Evolutionary conservation across 129 eudicot species (phyloP).

Genomic region (Rutidosis leptorrhynchoides): DNA sequence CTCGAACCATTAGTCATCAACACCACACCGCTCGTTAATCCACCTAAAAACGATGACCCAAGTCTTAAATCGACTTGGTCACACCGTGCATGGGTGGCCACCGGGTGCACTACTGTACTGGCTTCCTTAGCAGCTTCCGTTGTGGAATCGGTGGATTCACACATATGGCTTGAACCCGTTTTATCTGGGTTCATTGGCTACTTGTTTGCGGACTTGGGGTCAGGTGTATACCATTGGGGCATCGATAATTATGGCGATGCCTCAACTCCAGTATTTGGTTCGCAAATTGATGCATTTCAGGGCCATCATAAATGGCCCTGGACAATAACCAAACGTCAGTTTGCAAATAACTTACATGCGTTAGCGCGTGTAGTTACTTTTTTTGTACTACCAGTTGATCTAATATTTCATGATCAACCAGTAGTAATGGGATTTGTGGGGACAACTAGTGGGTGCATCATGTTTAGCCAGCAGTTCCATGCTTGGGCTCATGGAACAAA

Average conservation of each 20-base stretch:
- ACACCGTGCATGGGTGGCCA: slow-evolving; percentile 81
- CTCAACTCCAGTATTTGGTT: slow-evolving; percentile 66
- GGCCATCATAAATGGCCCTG: slow-evolving; percentile 96
- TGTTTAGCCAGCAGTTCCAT: slow-evolving; percentile 95
- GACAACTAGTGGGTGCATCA: slow-evolving; percentile 72
- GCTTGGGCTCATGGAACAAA: slow-evolving; percentile 90
- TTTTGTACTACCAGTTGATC: slow-evolving; percentile 52
- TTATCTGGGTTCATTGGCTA: slow-evolving; percentile 66
- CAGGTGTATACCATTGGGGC: slow-evolving; percentile 97
- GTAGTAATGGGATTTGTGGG: slow-evolving; percentile 53
- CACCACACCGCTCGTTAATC: slow-evolving; percentile 16
- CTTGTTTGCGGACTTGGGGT: slow-evolving; percentile 84
- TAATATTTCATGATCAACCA: slow-evolving; percentile 46
- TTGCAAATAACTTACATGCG: slow-evolving; percentile 80
- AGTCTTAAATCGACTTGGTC: slow-evolving; percentile 72
- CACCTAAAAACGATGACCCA: slow-evolving; percentile 42
- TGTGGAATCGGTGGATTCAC: slow-evolving; percentile 36
- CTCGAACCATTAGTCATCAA: slow-evolving; percentile 21
- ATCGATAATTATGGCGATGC: slow-evolving; percentile 81
- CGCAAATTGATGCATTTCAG: slow-evolving; percentile 86
- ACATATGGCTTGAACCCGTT: slow-evolving; percentile 65
- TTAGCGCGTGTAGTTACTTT: slow-evolving; percentile 57
- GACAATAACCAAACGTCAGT: slow-evolving; percentile 73
- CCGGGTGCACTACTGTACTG: slow-evolving; percentile 73
- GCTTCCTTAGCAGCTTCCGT: slow-evolving; percentile 55